Conservation (phyloP, 495 filamentous ascomycete genomes). For the Xylaria venustula region DNA sequence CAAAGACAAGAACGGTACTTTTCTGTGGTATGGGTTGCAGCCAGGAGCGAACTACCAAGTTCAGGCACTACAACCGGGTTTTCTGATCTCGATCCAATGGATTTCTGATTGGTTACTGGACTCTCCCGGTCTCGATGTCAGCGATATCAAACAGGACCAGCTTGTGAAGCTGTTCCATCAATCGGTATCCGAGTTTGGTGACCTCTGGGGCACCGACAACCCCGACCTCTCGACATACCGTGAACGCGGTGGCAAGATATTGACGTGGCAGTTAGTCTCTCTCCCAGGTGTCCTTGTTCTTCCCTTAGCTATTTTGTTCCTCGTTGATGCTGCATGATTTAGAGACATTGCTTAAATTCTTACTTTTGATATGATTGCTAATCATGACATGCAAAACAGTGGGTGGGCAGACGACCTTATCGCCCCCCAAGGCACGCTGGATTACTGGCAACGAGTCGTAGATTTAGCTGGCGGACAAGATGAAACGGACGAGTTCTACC, state of each 20-base stretch:
- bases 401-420: constrained; percentile 45
- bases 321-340: too few relatives aligned
- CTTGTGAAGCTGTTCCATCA: constrained; percentile 28
- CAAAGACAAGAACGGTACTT: constrained; percentile 10
- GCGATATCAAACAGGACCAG: constrained; percentile 20
- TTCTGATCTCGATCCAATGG: constrained; percentile 20
- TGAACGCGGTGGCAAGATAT: constrained; percentile 46
- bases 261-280: constrained; percentile 56
- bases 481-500: constrained; percentile 56
- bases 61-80: constrained; percentile 9
- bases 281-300: too few relatives aligned
- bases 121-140: constrained; percentile 23
- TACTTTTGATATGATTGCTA: too few relatives aligned
- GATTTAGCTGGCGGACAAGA: constrained; percentile 41
- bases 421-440: constrained; percentile 30
- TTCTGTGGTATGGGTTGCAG: constrained; percentile 22
- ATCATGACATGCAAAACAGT: too few relatives aligned
- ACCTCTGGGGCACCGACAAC: constrained; percentile 31
- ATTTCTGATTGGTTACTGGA: constrained; percentile 22
- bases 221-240: constrained; percentile 44
- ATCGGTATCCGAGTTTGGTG: constrained; percentile 30
- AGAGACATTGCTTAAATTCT: too few relatives aligned
- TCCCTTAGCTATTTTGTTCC: too few relatives aligned
- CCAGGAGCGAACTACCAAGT: constrained; percentile 23
- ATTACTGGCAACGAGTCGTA: constrained; percentile 42